Evolutionary conservation across 805 yeast genomes (phyloP).

Genomic region (Blastobotrys chiropterorum): DNA sequence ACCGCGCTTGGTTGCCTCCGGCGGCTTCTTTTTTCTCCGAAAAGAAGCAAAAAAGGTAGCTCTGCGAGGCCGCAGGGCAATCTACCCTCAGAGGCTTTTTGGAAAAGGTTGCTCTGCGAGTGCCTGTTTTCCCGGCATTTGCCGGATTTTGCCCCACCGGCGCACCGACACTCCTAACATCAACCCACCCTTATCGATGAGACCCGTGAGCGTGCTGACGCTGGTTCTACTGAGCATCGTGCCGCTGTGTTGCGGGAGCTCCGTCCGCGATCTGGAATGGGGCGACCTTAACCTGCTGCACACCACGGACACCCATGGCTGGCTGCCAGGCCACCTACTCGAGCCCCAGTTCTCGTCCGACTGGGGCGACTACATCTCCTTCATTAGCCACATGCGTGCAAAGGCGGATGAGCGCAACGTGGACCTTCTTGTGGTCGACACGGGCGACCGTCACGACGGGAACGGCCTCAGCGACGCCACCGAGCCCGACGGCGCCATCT

Average conservation of each 20-base stretch:
- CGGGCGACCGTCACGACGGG: slow-evolving; percentile 94
- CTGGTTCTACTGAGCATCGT: not conserved
- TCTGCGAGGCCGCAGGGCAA: no score
- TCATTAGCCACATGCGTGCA: slow-evolving; percentile 45
- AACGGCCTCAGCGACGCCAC: slow-evolving; percentile 85
- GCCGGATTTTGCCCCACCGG: no score
- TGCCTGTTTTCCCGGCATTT: no score
- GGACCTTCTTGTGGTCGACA: slow-evolving; percentile 72
- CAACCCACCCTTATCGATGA: no score
- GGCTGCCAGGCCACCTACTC: slow-evolving; percentile 86
- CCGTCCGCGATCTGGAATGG: slow-evolving; percentile 48
- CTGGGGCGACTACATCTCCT: slow-evolving; percentile 88
- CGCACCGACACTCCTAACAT: no score
- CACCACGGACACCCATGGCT: slow-evolving; percentile 94
- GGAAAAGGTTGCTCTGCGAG: no score
- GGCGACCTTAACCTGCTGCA: slow-evolving; percentile 80
- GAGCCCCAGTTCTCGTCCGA: slow-evolving; percentile 75
- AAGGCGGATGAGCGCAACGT: slow-evolving; percentile 41
- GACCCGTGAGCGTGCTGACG: no score
- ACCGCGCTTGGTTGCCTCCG: no score
- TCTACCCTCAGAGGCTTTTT: no score
- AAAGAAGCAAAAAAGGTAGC: no score
- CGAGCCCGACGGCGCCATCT: slow-evolving; percentile 56
- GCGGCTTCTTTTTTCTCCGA: no score
- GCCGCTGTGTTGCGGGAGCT: not conserved